A percentile compares a stretch with the other conserved stretches of the same genome.
Evolutionary conservation across 2,329 filamentous ascomycete species (phyloP).

Genomic region (Fusarium sublunatum): DNA sequence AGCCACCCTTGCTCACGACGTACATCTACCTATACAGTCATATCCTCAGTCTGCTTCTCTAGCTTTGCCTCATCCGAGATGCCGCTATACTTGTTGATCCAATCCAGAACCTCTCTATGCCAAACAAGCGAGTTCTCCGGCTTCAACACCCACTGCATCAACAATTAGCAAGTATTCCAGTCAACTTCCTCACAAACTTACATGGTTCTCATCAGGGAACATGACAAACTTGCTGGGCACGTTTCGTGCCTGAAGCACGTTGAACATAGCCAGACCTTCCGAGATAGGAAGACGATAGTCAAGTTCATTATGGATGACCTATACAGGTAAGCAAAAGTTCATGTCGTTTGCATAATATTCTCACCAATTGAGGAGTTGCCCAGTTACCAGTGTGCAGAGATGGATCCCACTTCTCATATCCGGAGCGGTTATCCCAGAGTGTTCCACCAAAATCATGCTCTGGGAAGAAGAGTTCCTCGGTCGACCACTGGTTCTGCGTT

Average conservation of each 20-base stretch:
- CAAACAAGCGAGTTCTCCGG: slow-evolving; percentile 91
- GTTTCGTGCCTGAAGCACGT: slow-evolving; percentile 79
- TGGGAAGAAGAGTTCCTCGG: slow-evolving; percentile 77
- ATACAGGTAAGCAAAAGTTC: background rate
- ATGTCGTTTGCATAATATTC: slow-evolving; percentile 21
- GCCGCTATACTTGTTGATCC: slow-evolving; percentile 74
- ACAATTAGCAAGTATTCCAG: slow-evolving; percentile 1
- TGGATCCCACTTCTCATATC: slow-evolving; percentile 78
- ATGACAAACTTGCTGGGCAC: slow-evolving; percentile 82
- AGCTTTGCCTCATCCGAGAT: slow-evolving; percentile 48
- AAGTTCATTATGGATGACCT: slow-evolving; percentile 84
- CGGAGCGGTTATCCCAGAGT: slow-evolving; percentile 69
- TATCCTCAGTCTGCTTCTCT: slow-evolving; percentile 34
- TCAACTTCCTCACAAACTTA: slow-evolving; percentile 42
- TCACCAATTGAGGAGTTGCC: slow-evolving; percentile 85
- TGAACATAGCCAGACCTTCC: slow-evolving; percentile 87
- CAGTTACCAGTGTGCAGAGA: slow-evolving; percentile 73
- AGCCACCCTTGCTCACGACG: background rate
- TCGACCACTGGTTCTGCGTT: slow-evolving; percentile 71
- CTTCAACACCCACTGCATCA: slow-evolving; percentile 80
- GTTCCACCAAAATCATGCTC: slow-evolving; percentile 74
- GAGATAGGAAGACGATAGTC: slow-evolving; percentile 89
- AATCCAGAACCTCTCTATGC: slow-evolving; percentile 86
- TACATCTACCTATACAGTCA: slow-evolving; percentile 24
- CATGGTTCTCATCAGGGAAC: slow-evolving; percentile 80